Base-by-base conservation (phyloP, 257 asterid species). In the Lantana camara region DNA sequence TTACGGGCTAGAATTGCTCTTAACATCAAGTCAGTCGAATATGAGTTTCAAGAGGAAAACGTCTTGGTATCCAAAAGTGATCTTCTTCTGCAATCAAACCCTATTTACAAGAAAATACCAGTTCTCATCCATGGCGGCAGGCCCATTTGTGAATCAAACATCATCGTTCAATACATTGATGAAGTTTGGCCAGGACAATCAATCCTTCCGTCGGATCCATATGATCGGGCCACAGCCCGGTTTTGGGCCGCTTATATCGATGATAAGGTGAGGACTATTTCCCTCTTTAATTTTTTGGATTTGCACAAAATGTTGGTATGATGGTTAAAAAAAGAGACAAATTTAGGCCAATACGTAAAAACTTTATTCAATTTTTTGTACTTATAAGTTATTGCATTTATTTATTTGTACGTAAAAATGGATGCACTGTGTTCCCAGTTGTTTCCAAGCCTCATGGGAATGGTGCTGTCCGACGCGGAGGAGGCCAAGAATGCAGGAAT, bases 231-330 rank as follows among this genome's bases (percentile, higher is more conserved):
- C 66, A 40, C 46, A 1, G 73, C 83, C 45, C 79, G 82, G 7
- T 84, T 81, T 29, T 84, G 88, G 91, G 76, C 76, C 19, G 60
- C 77, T 47, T 84, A 84, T 7, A 38, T 84, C 9, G 80, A 84
- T 23, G 77, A 78, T 0, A 76, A 69, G 76, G 82, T 84, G 54
- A 1, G 32, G 12, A 5, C 2, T 5, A 0, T 30, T 1, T 0
- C 3, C 9, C n/a, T 32, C 16, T 13, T 23, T n/a, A n/a, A n/a
- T n/a, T n/a, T n/a, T n/a, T n/a, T n/a, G n/a, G n/a, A n/a, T n/a
- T n/a, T n/a, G n/a, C n/a, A n/a, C n/a, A n/a, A n/a, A n/a, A n/a
- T n/a, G n/a, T n/a, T n/a, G n/a, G n/a, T n/a, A n/a, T n/a, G n/a
- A n/a, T n/a, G n/a, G n/a, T n/a, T n/a, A n/a, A n/a, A n/a, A n/a